A percentile compares a stretch with the other conserved stretches of the same genome.
phyloP scores from a whole-genome alignment of 495 filamentous ascomycete genomes.

The Xylaria sp. region DNA sequence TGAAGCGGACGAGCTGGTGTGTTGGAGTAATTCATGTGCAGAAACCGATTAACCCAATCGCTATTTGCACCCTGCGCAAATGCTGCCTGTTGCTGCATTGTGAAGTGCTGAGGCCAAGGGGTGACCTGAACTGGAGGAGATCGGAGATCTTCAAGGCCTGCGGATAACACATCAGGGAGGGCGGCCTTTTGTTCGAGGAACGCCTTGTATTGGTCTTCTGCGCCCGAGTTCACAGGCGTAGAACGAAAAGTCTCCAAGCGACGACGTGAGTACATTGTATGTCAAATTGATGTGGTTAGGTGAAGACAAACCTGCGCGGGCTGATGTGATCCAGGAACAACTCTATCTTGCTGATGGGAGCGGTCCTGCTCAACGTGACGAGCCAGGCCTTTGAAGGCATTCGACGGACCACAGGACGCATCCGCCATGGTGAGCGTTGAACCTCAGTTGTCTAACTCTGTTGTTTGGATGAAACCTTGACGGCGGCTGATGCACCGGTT shows the following conservation, averaged over 20 bases:
- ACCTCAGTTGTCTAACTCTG: not conserved
- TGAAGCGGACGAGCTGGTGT: too few relatives aligned
- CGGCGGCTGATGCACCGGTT: not conserved
- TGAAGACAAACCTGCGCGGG: slow-evolving; percentile 8
- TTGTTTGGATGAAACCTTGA: not conserved
- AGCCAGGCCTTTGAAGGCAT: slow-evolving; percentile 83
- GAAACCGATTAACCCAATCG: slow-evolving; percentile 43
- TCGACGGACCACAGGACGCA: slow-evolving; percentile 86
- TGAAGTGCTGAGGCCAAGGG: not conserved
- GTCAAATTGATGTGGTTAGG: not conserved
- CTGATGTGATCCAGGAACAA: slow-evolving; percentile 33
- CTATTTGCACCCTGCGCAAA: slow-evolving; percentile 1
- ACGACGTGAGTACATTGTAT: not conserved
- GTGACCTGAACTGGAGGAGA: slow-evolving; percentile 13
- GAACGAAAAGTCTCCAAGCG: slow-evolving; percentile 42
- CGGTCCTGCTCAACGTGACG: slow-evolving; percentile 81
- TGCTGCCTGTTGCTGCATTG: not conserved
- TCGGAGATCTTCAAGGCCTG: not conserved
- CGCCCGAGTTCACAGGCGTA: slow-evolving; percentile 21
- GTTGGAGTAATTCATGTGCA: slow-evolving; percentile 30
- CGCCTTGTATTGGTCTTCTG: slow-evolving; percentile 29
- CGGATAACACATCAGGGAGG: not conserved
- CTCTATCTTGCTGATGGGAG: slow-evolving; percentile 83
- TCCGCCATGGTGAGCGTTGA: slow-evolving; percentile 68
- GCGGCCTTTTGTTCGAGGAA: slow-evolving; percentile 27